A percentile compares a stretch with the other conserved stretches of the same genome.
These are phyloP conservation scores for Ceratocystis albifundus DNA, from an alignment of 2,329 filamentous ascomycete genomes.

Conservation along the genomic window DNA sequence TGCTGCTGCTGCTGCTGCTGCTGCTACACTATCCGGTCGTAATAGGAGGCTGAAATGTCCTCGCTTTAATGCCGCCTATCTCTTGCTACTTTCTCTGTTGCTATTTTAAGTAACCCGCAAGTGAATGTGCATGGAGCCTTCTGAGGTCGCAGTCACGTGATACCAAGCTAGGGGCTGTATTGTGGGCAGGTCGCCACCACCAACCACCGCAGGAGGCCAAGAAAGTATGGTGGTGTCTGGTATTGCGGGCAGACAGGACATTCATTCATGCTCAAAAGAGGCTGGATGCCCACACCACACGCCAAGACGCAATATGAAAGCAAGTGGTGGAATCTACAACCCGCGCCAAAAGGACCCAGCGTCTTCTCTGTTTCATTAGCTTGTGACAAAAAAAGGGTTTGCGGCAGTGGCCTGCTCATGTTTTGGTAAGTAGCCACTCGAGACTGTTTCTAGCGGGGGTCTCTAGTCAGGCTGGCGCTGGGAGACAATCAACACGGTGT, in stretches of 20 bases:
- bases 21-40: neutral
- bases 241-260: neutral
- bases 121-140: no score
- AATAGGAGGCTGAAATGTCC: no score
- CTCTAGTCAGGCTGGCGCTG: no score
- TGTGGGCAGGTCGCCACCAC: neutral
- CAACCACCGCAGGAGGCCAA: neutral
- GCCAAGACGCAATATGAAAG: neutral
- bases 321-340: neutral
- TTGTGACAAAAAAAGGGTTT: neutral
- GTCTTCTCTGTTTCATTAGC: neutral
- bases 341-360: neutral
- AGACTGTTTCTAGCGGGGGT: no score
- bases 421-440: no score
- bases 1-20: neutral
- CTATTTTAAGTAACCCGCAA: no score
- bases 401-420: neutral
- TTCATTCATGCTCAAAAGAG: neutral
- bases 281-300: neutral
- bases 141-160: neutral
- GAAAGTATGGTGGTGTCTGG: neutral
- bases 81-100: no score
- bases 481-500: no score
- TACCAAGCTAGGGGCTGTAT: neutral
- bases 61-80: no score